Percentiles rank a stretch among this genome's conserved stretches.
Conservation (phyloP, 768 basidiomycete genomes). For the Guyanaporus albipodus region DNA sequence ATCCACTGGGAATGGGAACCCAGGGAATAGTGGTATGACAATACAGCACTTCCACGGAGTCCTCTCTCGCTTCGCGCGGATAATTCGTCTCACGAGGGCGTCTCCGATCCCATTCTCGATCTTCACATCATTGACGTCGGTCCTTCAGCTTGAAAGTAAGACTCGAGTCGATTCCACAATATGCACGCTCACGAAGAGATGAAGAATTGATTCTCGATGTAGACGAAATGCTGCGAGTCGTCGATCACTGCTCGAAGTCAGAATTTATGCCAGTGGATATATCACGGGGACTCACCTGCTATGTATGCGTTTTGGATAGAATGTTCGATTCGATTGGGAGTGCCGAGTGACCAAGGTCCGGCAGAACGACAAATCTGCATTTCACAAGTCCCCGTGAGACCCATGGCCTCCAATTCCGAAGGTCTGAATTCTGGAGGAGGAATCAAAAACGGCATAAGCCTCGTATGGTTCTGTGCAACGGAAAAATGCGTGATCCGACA, state of each 20-base stretch:
- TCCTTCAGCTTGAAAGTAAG: conserved; percentile 42
- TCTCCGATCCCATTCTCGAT: conserved; percentile 95
- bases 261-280: not conserved
- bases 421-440: conserved; percentile 91
- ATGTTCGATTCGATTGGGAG: conserved; percentile 75
- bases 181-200: conserved; percentile 67
- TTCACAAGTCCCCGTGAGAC: conserved; percentile 94
- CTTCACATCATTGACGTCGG: conserved; percentile 76
- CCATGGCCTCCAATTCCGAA: conserved; percentile 70
- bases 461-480: conserved; percentile 73
- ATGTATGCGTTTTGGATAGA: conserved; percentile 95
- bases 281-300: conserved; percentile 51
- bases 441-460: conserved; percentile 86
- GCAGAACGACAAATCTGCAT: conserved; percentile 94
- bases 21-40: conserved; percentile 87
- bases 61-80: conserved; percentile 76
- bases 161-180: not conserved
- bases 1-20: conserved; percentile 91
- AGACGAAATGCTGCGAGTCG: conserved; percentile 94
- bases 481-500: not conserved
- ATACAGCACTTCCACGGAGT: conserved; percentile 92
- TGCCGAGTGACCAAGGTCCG: conserved; percentile 96
- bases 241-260: conserved; percentile 64
- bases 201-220: conserved; percentile 96
- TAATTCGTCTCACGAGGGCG: conserved; percentile 86